A percentile compares a stretch with the other conserved stretches of the same genome.
Evolutionary conservation across 2,329 filamentous ascomycete species (phyloP).

Genomic region (Colletotrichum sp.): DNA sequence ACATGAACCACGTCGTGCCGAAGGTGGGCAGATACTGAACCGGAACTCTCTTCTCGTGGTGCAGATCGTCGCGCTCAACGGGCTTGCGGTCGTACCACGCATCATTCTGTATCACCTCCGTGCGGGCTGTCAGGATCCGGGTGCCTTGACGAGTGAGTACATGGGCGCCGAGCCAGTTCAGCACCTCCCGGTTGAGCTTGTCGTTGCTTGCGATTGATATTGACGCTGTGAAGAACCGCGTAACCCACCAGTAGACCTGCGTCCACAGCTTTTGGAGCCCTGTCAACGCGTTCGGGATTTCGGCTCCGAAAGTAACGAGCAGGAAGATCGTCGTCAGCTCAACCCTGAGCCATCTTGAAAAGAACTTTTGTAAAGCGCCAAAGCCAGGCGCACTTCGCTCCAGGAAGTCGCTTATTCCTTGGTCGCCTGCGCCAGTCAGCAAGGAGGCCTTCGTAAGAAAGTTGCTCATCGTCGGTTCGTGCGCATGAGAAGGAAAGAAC

Average conservation of each 20-base stretch:
- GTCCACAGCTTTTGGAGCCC: constrained; percentile 30
- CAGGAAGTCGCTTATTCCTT: not conserved
- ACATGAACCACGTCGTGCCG: constrained; percentile 39
- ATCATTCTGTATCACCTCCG: constrained; percentile 33
- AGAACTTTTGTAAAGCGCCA: constrained; percentile 32
- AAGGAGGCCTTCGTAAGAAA: constrained; percentile 7
- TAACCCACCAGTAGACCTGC: constrained; percentile 39
- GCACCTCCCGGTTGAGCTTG: constrained; percentile 39
- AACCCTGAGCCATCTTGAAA: constrained; percentile 36
- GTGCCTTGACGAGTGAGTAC: constrained; percentile 33
- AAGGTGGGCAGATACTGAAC: constrained; percentile 43
- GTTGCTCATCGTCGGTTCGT: not conserved
- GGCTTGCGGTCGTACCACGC: constrained; percentile 31
- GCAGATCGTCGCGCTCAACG: constrained; percentile 34
- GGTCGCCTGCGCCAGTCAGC: not conserved
- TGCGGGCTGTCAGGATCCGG: constrained; percentile 38
- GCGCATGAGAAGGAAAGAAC: not conserved
- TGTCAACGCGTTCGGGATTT: constrained; percentile 32
- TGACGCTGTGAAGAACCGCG: constrained; percentile 39
- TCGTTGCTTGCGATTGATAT: constrained; percentile 40
- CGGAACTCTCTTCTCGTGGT: constrained; percentile 36
- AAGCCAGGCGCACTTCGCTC: constrained; percentile 22
- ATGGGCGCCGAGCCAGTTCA: constrained; percentile 41
- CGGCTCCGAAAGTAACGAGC: constrained; percentile 36
- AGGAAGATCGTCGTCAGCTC: constrained; percentile 37